Evolutionary conservation across 2,329 filamentous ascomycete species (phyloP), one percentile per base, ranked within the genome.

Genomic region (Incumbomyces lentus): DNA sequence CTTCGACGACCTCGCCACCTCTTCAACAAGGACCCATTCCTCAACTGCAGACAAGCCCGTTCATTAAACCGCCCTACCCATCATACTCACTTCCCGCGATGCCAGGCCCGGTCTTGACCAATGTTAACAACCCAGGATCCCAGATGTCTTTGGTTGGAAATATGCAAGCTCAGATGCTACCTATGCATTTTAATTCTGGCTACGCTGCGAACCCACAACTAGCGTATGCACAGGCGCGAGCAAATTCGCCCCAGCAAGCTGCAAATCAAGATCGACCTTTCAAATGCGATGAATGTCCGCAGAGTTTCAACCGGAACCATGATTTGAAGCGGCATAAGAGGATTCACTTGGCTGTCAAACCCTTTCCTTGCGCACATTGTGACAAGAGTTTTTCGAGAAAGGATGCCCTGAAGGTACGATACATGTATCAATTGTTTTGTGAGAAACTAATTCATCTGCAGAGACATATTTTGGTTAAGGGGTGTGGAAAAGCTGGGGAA

Each of bases 351-450:
- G 86, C 88, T 0, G 86, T 96, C 34, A 98, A 98, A 72, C 92
- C 92, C 0, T 96, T 90, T 64, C 89, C 89, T 0, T 98, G 92
- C 63, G 78, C 72, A 6, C 83, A 84, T 59, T 98, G 92, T 62
- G 88, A 94, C 51, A 96, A 96, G 76, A 92, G 86, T 62, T 98
- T 98, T 60, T 95, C 89, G 2, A 76, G 92, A 49, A 96, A 96
- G 63, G 92, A 96, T 65, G 92, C 92, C 8, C 71, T 98, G 26
- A 96, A 96, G 85, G 92, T 96, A 70, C 58, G 78, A 69, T 36
- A 12, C 16, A 2, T 35, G 38, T 40, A n/a, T 19, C 16, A 13
- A 12, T 8, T n/a, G 6, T 46, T n/a, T 19, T 33, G 26, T 50
- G 30, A 32, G 44, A 34, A 22, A 17, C 18, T 22, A 40, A 39